phyloP scores from a whole-genome alignment of 176 grass and related monocot genomes.

The Eleusine indica region DNA sequence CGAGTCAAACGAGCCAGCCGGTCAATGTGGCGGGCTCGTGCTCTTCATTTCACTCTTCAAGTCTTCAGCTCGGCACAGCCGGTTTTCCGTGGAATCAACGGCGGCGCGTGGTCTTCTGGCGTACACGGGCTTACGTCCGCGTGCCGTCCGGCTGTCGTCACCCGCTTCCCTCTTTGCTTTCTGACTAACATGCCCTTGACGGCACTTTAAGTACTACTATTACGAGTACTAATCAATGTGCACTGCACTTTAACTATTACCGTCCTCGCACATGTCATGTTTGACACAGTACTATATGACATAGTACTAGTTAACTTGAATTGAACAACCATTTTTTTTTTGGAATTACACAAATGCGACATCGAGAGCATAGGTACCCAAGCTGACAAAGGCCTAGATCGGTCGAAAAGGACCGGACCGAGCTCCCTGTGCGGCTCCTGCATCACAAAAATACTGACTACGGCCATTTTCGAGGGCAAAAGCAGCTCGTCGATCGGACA shows the following conservation, averaged over 20 bases:
- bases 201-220: not conserved
- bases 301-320: too few species aligned
- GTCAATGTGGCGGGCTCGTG: not conserved
- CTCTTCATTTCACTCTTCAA: too few species aligned
- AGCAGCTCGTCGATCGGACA: not conserved
- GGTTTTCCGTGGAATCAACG: not conserved
- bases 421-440: not conserved
- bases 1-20: not conserved
- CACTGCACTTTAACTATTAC: not conserved
- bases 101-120: not conserved
- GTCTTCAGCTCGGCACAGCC: not conserved
- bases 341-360: too few species aligned
- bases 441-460: not conserved
- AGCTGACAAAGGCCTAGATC: too few species aligned
- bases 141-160: not conserved
- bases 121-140: not conserved
- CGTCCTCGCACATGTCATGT: not conserved
- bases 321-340: too few species aligned
- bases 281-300: too few species aligned
- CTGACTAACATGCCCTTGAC: not conserved
- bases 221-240: not conserved
- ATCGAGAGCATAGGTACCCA: too few species aligned
- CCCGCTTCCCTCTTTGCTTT: not conserved
- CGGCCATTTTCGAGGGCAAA: not conserved
- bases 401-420: not conserved